Evolutionary conservation across 495 filamentous ascomycete genomes (phyloP).

Genomic region (Tuber magnatum): DNA sequence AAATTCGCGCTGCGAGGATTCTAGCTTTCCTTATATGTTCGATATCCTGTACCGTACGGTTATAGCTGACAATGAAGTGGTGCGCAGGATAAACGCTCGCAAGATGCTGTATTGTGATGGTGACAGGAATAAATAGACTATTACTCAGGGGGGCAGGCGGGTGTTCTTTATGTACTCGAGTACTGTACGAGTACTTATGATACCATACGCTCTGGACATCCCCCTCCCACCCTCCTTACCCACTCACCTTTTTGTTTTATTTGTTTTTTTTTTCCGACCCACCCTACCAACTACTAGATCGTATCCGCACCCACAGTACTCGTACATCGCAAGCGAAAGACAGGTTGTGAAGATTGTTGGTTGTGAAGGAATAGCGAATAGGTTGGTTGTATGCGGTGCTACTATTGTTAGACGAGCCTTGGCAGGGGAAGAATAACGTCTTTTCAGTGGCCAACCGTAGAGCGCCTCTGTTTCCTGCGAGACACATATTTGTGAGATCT

Average conservation of each 20-base stretch:
- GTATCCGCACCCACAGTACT: background rate
- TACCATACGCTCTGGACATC: background rate
- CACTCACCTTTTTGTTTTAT: background rate
- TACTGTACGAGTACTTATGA: too few species aligned
- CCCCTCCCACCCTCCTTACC: background rate
- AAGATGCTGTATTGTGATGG: background rate
- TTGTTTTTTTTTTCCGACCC: background rate
- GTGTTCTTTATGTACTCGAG: constrained; percentile 5
- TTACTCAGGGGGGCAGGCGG: background rate
- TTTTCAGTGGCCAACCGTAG: background rate
- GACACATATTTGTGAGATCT: background rate
- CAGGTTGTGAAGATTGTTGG: background rate
- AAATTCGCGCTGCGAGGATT: constrained; percentile 4
- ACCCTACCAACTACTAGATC: constrained; percentile 3
- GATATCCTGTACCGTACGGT: constrained; percentile 2
- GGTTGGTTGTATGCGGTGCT: background rate
- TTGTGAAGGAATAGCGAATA: background rate
- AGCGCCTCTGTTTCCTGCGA: background rate
- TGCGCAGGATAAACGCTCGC: background rate
- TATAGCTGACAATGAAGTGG: background rate
- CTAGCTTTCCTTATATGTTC: constrained; percentile 4
- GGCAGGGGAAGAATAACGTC: background rate
- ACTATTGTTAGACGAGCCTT: constrained; percentile 4
- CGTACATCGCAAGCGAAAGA: background rate
- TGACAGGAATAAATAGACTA: constrained; percentile 8